Conservation (phyloP, 1,284 basidiomycete genomes). For the Xanthoconium separans region DNA sequence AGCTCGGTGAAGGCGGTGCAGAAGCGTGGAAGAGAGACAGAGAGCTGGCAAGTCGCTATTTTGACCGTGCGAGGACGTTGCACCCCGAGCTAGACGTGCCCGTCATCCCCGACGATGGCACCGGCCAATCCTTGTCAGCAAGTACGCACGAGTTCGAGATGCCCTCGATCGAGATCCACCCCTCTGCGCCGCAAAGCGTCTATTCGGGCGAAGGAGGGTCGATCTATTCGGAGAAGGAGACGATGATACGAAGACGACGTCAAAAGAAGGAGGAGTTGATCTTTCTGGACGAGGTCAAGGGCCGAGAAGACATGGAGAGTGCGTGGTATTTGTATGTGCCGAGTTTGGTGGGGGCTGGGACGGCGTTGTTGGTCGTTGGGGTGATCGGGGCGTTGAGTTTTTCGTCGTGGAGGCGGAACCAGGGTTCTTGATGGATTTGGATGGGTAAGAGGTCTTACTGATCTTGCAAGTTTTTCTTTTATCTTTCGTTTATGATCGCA, state of each 20-base stretch:
- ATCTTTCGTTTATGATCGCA: neutral
- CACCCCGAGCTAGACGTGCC: conserved; percentile 66
- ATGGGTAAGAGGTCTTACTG: neutral
- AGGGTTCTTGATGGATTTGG: conserved; percentile 42
- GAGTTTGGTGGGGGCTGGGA: conserved; percentile 73
- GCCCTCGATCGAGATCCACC: conserved; percentile 53
- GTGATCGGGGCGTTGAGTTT: conserved; percentile 72
- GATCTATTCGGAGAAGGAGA: conserved; percentile 39
- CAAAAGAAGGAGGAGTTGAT: conserved; percentile 51
- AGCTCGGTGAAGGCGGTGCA: conserved; percentile 50
- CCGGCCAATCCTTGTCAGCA: conserved; percentile 20
- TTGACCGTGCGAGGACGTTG: conserved; percentile 62
- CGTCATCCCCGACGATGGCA: conserved; percentile 51
- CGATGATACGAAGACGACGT: conserved; percentile 41
- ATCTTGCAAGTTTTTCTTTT: conserved; percentile 8
- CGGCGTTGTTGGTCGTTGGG: conserved; percentile 73
- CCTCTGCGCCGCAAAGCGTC: conserved; percentile 37
- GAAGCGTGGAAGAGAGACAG: conserved; percentile 72
- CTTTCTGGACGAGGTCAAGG: conserved; percentile 45
- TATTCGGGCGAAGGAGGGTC: conserved; percentile 31
- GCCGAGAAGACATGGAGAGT: conserved; percentile 56
- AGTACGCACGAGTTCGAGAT: conserved; percentile 52
- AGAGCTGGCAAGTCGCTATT: conserved; percentile 63
- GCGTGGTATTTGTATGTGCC: conserved; percentile 78
- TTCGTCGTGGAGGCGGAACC: conserved; percentile 72